Evolutionary conservation across 176 grass and related monocot species (phyloP).

Genomic region (Aegilops longissima): DNA sequence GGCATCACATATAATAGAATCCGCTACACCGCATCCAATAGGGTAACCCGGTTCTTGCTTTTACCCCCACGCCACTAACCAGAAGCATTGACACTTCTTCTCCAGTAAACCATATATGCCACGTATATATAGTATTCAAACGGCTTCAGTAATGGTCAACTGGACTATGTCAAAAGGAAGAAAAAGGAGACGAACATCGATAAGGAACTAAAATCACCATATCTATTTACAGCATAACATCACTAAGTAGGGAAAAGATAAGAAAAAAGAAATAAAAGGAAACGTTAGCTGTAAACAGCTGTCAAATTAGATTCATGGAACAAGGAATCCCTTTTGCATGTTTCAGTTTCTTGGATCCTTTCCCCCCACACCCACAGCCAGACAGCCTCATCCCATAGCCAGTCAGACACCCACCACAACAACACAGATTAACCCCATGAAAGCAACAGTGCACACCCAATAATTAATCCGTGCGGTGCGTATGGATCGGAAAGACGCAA

Average conservation of each 20-base stretch:
- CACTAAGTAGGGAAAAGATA: conserved; percentile 14
- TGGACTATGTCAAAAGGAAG: conserved; percentile 18
- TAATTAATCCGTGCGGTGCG: conserved; percentile 32
- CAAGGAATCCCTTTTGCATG: conserved; percentile 35
- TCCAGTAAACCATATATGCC: background rate
- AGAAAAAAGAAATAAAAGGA: background rate
- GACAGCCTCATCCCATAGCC: conserved; percentile 34
- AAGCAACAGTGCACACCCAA: conserved; percentile 48
- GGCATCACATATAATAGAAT: background rate
- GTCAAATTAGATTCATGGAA: conserved; percentile 37
- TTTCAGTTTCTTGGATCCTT: conserved; percentile 39
- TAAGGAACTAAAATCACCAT: conserved; percentile 34
- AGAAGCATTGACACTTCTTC: background rate
- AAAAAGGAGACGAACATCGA: conserved; percentile 31
- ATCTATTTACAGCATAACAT: conserved; percentile 28
- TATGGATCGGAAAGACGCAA: conserved; percentile 19
- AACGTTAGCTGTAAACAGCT: conserved; percentile 29
- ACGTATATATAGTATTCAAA: conserved; percentile 28
- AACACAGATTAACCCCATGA: conserved; percentile 44
- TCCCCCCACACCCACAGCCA: background rate
- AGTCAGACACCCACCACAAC: conserved; percentile 35
- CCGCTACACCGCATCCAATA: background rate
- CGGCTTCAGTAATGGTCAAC: conserved; percentile 1
- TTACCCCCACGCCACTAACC: background rate
- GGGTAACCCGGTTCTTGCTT: background rate